Evolutionary conservation across 169 alveolate species (phyloP).

Genomic region (Theileria luwenshuni): DNA sequence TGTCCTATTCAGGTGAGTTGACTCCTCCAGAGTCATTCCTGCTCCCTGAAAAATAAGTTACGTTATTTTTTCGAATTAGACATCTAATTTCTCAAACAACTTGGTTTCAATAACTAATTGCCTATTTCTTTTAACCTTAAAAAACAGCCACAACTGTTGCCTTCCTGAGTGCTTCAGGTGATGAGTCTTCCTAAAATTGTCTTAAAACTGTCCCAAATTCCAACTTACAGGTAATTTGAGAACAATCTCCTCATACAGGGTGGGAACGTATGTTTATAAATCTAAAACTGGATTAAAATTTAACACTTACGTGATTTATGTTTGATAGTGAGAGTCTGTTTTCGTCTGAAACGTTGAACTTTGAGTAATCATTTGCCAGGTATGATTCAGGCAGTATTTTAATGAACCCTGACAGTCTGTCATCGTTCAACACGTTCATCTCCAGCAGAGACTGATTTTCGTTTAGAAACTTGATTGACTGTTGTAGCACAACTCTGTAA

Average conservation of each 20-base stretch:
- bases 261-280: conserved; percentile 84
- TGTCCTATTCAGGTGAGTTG: conserved; percentile 80
- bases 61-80: neutral
- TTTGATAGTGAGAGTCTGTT: conserved; percentile 60
- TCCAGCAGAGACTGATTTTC: conserved; percentile 22
- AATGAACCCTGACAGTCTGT: conserved; percentile 55
- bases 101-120: neutral
- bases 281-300: conserved; percentile 54
- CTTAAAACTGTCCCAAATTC: neutral
- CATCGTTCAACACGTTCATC: conserved; percentile 37
- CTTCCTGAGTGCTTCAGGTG: conserved; percentile 88
- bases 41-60: conserved; percentile 71
- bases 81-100: neutral
- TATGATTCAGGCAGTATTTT: conserved; percentile 63
- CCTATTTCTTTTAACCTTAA: conserved; percentile 72
- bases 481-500: conserved; percentile 18
- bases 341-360: conserved; percentile 33
- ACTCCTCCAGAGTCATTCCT: conserved; percentile 87
- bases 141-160: conserved; percentile 87
- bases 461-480: conserved; percentile 16
- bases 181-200: conserved; percentile 29
- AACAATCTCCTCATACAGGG: conserved; percentile 89
- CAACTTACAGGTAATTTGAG: conserved; percentile 77
- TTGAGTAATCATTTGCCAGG: conserved; percentile 51
- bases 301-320: conserved; percentile 56